Percentiles rank a stretch among this genome's conserved stretches.
Evolutionary conservation across 768 basidiomycete species (phyloP).

Genomic region (Russula sp.): DNA sequence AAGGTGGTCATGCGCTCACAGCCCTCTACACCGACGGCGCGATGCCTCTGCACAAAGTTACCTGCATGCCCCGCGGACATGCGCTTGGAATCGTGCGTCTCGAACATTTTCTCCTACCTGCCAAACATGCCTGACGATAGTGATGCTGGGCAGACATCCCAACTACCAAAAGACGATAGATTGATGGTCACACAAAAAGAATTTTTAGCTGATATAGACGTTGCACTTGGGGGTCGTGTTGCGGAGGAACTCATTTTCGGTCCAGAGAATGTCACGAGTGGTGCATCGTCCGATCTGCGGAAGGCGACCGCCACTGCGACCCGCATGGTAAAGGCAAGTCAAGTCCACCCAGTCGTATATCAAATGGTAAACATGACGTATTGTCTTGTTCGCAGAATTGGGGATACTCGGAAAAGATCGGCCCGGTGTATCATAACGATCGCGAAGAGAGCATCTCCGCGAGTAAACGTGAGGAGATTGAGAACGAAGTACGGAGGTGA

Average conservation of each 20-base stretch:
- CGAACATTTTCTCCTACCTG: background rate
- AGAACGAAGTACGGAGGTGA: conserved; percentile 79
- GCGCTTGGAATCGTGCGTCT: conserved; percentile 78
- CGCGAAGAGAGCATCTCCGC: conserved; percentile 69
- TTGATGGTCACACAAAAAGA: conserved; percentile 69
- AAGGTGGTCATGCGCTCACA: conserved; percentile 94
- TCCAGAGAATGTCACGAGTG: conserved; percentile 82
- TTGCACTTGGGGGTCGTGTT: conserved; percentile 90
- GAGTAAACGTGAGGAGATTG: conserved; percentile 77
- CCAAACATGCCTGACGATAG: background rate
- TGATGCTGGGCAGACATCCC: conserved; percentile 51
- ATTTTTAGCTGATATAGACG: conserved; percentile 81
- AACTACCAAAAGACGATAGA: conserved; percentile 75
- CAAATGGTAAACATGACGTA: background rate
- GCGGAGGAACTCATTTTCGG: conserved; percentile 95
- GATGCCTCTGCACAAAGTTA: conserved; percentile 97
- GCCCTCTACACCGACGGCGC: conserved; percentile 93
- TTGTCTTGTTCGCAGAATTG: conserved; percentile 48
- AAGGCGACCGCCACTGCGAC: conserved; percentile 77
- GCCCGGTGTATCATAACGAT: conserved; percentile 80
- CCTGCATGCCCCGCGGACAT: conserved; percentile 94
- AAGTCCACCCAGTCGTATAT: conserved; percentile 29
- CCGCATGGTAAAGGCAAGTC: conserved; percentile 82
- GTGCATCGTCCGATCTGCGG: conserved; percentile 84
- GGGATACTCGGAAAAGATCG: conserved; percentile 76